phyloP scores from a whole-genome alignment of 148 eudicot species.

The Polygonum maritimum region DNA sequence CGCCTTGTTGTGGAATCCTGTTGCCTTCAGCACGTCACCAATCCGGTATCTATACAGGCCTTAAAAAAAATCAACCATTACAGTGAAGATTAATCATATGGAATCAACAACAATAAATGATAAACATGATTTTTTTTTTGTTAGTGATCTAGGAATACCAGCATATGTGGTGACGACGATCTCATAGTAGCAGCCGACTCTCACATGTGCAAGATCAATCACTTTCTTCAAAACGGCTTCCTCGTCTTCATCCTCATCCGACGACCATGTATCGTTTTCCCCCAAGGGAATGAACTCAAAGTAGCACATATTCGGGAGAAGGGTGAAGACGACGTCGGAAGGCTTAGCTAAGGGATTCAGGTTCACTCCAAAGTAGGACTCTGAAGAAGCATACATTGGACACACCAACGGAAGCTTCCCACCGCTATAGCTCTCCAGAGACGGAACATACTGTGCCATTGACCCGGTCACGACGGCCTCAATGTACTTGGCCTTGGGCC shows the following conservation, averaged over 20 bases:
- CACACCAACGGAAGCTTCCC: slow-evolving; percentile 48
- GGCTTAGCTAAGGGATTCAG: slow-evolving; percentile 69
- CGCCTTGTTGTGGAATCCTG: slow-evolving; percentile 58
- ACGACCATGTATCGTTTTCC: slow-evolving; percentile 25
- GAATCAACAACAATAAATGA: too few species aligned
- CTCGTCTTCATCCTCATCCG: slow-evolving; percentile 32
- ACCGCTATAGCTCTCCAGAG: slow-evolving; percentile 41
- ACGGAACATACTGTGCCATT: slow-evolving; percentile 68
- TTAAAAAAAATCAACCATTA: not conserved
- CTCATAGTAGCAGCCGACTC: slow-evolving; percentile 50
- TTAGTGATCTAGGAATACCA: slow-evolving; percentile 16
- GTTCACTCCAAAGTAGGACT: slow-evolving; percentile 71
- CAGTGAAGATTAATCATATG: too few species aligned
- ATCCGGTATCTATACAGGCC: slow-evolving; percentile 63
- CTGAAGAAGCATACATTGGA: slow-evolving; percentile 71
- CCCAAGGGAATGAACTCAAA: slow-evolving; percentile 69
- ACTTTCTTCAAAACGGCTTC: slow-evolving; percentile 20
- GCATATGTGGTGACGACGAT: slow-evolving; percentile 76
- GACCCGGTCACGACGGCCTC: slow-evolving; percentile 79
- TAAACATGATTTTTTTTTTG: too few species aligned
- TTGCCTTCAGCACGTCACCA: slow-evolving; percentile 74
- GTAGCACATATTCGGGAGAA: slow-evolving; percentile 72
- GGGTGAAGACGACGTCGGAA: slow-evolving; percentile 51
- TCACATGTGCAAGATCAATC: slow-evolving; percentile 51
- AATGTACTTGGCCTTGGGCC: slow-evolving; percentile 81